Evolutionary conservation across 805 yeast genomes (phyloP).

Genomic region (Metschnikowia rubicola): DNA sequence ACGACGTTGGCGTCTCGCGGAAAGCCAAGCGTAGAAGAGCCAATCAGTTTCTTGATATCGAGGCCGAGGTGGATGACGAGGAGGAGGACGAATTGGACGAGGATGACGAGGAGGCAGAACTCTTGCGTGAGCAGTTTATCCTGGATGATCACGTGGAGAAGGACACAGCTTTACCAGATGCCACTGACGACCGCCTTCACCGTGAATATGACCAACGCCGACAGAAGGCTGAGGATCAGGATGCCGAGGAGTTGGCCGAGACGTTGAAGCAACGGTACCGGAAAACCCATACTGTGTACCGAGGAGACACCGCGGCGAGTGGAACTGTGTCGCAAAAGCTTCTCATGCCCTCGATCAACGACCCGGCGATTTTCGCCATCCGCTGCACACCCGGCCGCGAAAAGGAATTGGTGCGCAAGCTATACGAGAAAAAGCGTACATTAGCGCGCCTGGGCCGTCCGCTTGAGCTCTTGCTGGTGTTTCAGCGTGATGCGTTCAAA

Average conservation of each 20-base stretch:
- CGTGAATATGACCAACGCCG: slow-evolving; percentile 86
- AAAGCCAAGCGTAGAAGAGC: slow-evolving; percentile 46
- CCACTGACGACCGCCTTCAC: slow-evolving; percentile 66
- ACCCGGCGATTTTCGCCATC: slow-evolving; percentile 94
- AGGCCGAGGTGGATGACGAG: slow-evolving; percentile 97
- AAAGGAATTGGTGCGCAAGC: slow-evolving; percentile 80
- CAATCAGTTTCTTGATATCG: slow-evolving; percentile 95
- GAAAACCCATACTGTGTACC: slow-evolving; percentile 74
- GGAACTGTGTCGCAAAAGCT: slow-evolving; percentile 83
- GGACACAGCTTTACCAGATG: slow-evolving; percentile 38
- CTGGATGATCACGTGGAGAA: slow-evolving; percentile 67
- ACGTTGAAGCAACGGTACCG: slow-evolving; percentile 91
- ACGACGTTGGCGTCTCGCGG: slow-evolving; percentile 48
- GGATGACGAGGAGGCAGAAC: slow-evolving; percentile 90
- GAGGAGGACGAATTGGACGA: slow-evolving; percentile 87
- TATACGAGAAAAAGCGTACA: slow-evolving; percentile 79
- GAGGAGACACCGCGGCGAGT: slow-evolving; percentile 70
- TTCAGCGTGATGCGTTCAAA: slow-evolving; percentile 88
- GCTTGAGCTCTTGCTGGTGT: slow-evolving; percentile 82
- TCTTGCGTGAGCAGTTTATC: slow-evolving; percentile 77
- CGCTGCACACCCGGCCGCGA: slow-evolving; percentile 92
- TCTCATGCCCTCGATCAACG: slow-evolving; percentile 91
- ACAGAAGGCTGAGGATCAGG: slow-evolving; percentile 86
- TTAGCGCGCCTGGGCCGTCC: slow-evolving; percentile 71
- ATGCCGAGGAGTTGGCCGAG: slow-evolving; percentile 90